phyloP scores from a whole-genome alignment of 768 basidiomycete genomes.

The Naganishia onofrii region DNA sequence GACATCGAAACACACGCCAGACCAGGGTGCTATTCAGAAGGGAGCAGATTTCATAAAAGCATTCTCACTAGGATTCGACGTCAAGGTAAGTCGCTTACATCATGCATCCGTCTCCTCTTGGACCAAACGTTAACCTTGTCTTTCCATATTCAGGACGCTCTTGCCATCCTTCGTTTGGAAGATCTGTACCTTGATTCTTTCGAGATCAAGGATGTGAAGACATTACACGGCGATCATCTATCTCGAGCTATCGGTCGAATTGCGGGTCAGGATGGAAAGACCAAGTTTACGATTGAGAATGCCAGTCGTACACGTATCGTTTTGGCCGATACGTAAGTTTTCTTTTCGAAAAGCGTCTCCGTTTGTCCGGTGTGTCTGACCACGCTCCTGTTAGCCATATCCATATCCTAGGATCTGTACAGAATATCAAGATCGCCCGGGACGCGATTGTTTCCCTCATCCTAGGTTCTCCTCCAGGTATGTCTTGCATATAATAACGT shows the following conservation, averaged over 20 bases:
- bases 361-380: no score
- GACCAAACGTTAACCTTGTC: conserved; percentile 2
- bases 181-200: conserved; percentile 98
- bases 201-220: conserved; percentile 99
- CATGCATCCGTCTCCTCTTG: neutral
- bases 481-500: conserved; percentile 47
- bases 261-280: conserved; percentile 97
- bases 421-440: conserved; percentile 95
- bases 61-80: conserved; percentile 88
- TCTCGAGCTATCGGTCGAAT: conserved; percentile 99
- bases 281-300: conserved; percentile 98
- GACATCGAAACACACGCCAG: conserved; percentile 94
- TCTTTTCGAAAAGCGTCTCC: no score
- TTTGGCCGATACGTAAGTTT: conserved; percentile 89
- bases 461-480: conserved; percentile 90
- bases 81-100: conserved; percentile 63
- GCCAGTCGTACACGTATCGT: conserved; percentile 95
- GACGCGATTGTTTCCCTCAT: conserved; percentile 95
- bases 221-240: conserved; percentile 92
- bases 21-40: conserved; percentile 88
- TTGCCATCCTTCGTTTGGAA: conserved; percentile 89
- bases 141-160: conserved; percentile 67
- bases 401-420: conserved; percentile 96
- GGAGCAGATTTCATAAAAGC: conserved; percentile 97
- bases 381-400: conserved; percentile 67